Percentiles rank a stretch among this genome's conserved stretches.
phyloP scores from a whole-genome alignment of 1,284 basidiomycete genomes.

The Kwoniella shivajii region DNA sequence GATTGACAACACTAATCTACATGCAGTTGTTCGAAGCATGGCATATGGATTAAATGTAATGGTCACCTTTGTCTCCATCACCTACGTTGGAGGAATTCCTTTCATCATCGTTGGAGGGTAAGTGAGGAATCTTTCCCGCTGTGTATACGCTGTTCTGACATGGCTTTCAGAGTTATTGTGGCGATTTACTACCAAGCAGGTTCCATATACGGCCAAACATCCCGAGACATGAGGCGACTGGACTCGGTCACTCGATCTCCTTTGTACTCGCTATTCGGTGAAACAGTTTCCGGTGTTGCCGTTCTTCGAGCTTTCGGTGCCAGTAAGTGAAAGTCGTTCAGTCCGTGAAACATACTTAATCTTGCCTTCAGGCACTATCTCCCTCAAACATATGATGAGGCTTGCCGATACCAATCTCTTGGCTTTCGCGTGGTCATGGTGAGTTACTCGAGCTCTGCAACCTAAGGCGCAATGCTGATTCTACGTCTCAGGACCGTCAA shows the following conservation, averaged over 20 bases:
- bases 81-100: conserved; percentile 73
- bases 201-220: conserved; percentile 81
- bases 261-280: conserved; percentile 87
- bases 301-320: conserved; percentile 82
- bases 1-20: neutral
- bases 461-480: neutral
- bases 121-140: conserved; percentile 4
- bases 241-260: conserved; percentile 89
- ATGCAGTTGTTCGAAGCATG: conserved; percentile 59
- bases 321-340: conserved; percentile 16
- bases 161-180: conserved; percentile 59
- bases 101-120: conserved; percentile 64
- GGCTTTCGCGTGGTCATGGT: conserved; percentile 86
- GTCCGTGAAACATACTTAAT: neutral
- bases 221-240: conserved; percentile 82
- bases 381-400: conserved; percentile 80
- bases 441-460: conserved; percentile 56
- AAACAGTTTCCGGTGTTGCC: conserved; percentile 79
- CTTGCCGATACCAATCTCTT: conserved; percentile 79
- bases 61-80: conserved; percentile 62
- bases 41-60: conserved; percentile 57
- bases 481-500: conserved; percentile 39
- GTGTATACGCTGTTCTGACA: neutral
- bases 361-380: conserved; percentile 61
- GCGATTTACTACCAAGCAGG: conserved; percentile 58